Evolutionary conservation across 306 rosid genomes (phyloP).

Genomic region (Vachellia collinsii): DNA sequence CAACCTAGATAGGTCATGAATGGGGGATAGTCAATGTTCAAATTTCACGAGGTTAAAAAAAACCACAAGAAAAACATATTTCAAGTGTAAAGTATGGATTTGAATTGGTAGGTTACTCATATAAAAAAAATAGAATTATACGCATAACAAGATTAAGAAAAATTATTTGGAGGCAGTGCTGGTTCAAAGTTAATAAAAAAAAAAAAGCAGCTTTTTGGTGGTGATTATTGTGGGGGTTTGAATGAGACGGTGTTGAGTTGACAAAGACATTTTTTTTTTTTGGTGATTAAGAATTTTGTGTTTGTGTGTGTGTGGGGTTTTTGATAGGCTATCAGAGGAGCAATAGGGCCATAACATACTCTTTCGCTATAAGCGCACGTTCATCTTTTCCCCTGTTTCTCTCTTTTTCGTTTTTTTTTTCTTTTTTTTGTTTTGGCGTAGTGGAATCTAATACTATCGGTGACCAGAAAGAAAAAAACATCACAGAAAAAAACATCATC

Average conservation of each 20-base stretch:
- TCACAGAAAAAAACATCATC: too few species aligned
- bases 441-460: background rate
- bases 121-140: too few species aligned
- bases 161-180: background rate
- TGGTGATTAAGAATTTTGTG: too few species aligned
- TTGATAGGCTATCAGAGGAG: conserved; percentile 6
- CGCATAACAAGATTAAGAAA: too few species aligned
- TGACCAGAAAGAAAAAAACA: background rate
- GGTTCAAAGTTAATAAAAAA: too few species aligned
- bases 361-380: conserved; percentile 1
- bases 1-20: too few species aligned
- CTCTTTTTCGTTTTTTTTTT: background rate
- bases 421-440: background rate
- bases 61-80: too few species aligned
- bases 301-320: background rate
- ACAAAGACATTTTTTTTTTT: background rate
- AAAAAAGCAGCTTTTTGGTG: background rate
- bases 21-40: too few species aligned
- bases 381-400: background rate
- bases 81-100: too few species aligned
- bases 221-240: background rate
- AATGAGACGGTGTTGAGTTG: background rate
- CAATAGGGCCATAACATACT: background rate
- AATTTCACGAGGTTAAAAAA: too few species aligned
- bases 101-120: too few species aligned